Percentiles rank a stretch among this genome's conserved stretches.
phyloP scores from a whole-genome alignment of 345 rosid genomes.

The Cardamine occulta region DNA sequence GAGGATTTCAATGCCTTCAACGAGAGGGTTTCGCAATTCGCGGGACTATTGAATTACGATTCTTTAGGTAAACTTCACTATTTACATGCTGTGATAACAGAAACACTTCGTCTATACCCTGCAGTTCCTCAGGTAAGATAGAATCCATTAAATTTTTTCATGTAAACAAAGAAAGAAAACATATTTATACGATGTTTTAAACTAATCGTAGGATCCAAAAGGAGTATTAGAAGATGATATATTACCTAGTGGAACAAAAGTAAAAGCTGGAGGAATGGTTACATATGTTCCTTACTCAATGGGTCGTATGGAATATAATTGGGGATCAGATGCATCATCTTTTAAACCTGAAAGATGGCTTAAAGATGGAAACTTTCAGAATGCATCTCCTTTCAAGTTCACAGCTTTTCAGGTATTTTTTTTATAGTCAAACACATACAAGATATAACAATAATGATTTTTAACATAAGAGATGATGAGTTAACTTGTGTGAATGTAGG shows the following conservation, averaged over 20 bases:
- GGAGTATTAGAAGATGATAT: conserved; percentile 81
- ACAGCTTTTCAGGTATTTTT: conserved; percentile 82
- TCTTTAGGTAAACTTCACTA: conserved; percentile 72
- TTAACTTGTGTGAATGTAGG: conserved; percentile 49
- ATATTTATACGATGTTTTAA: background rate
- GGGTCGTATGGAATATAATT: conserved; percentile 94
- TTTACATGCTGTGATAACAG: conserved; percentile 86
- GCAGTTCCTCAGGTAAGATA: conserved; percentile 96
- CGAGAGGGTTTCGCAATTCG: conserved; percentile 58
- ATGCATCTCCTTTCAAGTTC: conserved; percentile 93
- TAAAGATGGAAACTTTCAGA: conserved; percentile 80
- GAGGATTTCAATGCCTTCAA: conserved; percentile 58
- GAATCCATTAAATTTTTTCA: background rate
- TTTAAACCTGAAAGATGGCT: conserved; percentile 96
- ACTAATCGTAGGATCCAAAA: conserved; percentile 69
- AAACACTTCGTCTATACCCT: conserved; percentile 86
- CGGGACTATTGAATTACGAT: conserved; percentile 69
- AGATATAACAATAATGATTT: too few species aligned
- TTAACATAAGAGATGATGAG: background rate
- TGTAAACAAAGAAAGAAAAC: background rate
- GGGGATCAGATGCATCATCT: conserved; percentile 86
- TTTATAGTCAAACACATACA: background rate
- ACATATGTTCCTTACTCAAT: conserved; percentile 96
- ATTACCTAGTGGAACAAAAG: conserved; percentile 87
- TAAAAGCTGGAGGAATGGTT: conserved; percentile 98